Percentiles rank a stretch among this genome's conserved stretches.
phyloP scores from a whole-genome alignment of 352 stramenopile genomes.

The Aphanomyces invadans region DNA sequence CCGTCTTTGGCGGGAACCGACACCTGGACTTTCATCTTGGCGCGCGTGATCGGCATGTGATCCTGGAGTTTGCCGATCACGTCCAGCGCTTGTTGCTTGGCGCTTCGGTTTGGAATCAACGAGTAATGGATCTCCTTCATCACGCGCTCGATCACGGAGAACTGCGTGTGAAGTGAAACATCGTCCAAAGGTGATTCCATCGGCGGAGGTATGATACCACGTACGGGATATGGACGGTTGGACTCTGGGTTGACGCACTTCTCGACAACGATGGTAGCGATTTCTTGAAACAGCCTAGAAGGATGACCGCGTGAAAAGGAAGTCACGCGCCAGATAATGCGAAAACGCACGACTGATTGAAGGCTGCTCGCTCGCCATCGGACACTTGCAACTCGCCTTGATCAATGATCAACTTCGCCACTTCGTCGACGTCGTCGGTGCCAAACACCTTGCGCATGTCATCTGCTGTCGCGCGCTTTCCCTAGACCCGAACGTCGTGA shows the following conservation, averaged over 20 bases:
- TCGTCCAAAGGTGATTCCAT: background rate
- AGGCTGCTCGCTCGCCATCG: slow-evolving; percentile 91
- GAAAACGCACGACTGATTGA: slow-evolving; percentile 74
- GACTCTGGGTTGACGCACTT: slow-evolving; percentile 96
- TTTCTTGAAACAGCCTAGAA: slow-evolving; percentile 87
- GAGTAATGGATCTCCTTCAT: slow-evolving; percentile 96
- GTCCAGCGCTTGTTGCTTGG: slow-evolving; percentile 96
- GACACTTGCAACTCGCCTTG: slow-evolving; percentile 96
- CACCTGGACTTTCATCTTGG: slow-evolving; percentile 95
- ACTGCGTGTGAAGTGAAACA: too few species aligned
- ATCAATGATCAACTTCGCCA: slow-evolving; percentile 92
- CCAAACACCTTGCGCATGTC: slow-evolving; percentile 83
- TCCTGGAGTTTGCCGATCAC: slow-evolving; percentile 92
- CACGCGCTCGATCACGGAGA: slow-evolving; percentile 92
- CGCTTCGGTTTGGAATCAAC: slow-evolving; percentile 89
- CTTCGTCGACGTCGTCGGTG: slow-evolving; percentile 87
- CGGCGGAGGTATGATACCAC: background rate
- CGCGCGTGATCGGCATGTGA: slow-evolving; percentile 92
- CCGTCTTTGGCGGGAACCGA: slow-evolving; percentile 39
- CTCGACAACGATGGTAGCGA: slow-evolving; percentile 94
- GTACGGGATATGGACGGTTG: slow-evolving; percentile 91
- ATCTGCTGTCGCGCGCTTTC: slow-evolving; percentile 1
- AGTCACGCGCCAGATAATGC: background rate
- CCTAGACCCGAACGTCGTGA: too few species aligned
- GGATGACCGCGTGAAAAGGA: slow-evolving; percentile 8